These are phyloP conservation scores for Colletotrichum navitas DNA, from an alignment of 2,329 filamentous ascomycete species.

Conservation along the genomic window DNA sequence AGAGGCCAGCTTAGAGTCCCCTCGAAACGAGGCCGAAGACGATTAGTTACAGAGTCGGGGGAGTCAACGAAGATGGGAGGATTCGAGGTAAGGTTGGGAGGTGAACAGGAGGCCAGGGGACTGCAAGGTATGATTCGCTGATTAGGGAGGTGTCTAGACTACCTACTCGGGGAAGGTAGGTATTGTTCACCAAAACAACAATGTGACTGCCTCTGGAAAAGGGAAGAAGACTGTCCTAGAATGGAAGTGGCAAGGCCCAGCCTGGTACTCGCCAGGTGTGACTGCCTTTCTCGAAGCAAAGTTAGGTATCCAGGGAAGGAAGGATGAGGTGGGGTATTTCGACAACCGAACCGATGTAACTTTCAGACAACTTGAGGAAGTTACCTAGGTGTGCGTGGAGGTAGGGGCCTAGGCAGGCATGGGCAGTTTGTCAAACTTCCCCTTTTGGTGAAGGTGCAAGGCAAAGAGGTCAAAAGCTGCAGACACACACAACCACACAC, in stretches of 20 bases:
- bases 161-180: background rate
- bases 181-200: background rate
- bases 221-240: background rate
- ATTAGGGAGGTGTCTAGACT: too few relatives aligned
- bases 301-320: background rate
- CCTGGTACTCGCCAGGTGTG: constrained; percentile 14
- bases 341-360: background rate
- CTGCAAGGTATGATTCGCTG: background rate
- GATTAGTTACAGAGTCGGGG: background rate
- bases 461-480: constrained; percentile 1
- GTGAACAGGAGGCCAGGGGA: background rate
- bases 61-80: background rate
- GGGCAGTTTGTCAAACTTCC: background rate
- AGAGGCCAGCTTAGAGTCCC: background rate
- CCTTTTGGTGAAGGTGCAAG: background rate
- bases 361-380: background rate
- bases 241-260: background rate
- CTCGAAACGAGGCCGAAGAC: background rate
- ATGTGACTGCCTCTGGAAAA: background rate
- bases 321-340: constrained; percentile 7
- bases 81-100: background rate
- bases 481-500: background rate
- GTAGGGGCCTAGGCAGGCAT: background rate
- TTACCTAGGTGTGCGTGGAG: background rate
- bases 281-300: background rate